Percentiles rank a stretch among this genome's conserved stretches.
These are phyloP conservation scores for Penicillium sp. DNA, from an alignment of 2,329 filamentous ascomycete genomes.

Conservation along the genomic window DNA sequence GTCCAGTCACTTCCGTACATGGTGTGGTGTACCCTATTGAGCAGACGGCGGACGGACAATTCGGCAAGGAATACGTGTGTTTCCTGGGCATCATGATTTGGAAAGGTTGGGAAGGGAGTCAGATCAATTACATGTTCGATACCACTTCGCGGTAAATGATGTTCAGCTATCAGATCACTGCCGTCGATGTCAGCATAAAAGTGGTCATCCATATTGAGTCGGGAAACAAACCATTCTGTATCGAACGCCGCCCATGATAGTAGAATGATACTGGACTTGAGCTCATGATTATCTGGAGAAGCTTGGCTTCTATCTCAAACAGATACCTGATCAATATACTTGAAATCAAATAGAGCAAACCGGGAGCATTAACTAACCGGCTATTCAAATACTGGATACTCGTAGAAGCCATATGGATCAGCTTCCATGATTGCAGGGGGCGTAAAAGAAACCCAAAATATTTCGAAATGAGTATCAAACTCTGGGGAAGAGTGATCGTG, in stretches of 20 bases:
- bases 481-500: conserved; percentile 5
- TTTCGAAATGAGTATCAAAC: conserved; percentile 4
- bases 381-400: conserved; percentile 10
- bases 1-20: conserved; percentile 7
- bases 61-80: conserved; percentile 6
- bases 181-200: not conserved
- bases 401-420: conserved; percentile 7
- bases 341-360: too few species aligned
- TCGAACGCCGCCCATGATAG: conserved; percentile 6
- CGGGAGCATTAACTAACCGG: not conserved
- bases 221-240: conserved; percentile 1
- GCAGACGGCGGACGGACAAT: conserved; percentile 1
- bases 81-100: not conserved
- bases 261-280: conserved; percentile 4
- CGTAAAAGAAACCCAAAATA: conserved; percentile 7
- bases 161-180: conserved; percentile 4
- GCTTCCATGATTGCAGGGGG: conserved; percentile 4
- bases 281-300: not conserved
- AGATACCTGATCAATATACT: not conserved
- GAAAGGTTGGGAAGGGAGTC: conserved; percentile 2
- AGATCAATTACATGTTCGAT: conserved; percentile 8
- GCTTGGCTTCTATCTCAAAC: not conserved
- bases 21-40: conserved; percentile 4
- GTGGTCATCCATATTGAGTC: too few species aligned
- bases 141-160: conserved; percentile 5